Evolutionary conservation across 306 rosid genomes (phyloP), one percentile per base, ranked within the genome.

Genomic region (Ormosia semicastrata): DNA sequence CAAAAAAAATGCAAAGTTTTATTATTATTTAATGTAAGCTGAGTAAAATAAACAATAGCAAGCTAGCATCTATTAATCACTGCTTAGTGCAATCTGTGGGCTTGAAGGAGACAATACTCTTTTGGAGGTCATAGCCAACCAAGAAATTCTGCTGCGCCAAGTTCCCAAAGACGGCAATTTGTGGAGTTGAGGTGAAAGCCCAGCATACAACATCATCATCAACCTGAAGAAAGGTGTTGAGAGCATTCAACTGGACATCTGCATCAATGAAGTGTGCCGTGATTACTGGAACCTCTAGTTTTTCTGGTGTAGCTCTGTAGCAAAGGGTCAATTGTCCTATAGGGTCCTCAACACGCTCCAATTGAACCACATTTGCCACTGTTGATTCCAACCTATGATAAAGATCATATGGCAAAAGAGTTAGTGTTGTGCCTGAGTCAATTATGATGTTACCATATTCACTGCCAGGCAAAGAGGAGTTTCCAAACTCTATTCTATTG

Each of bases 71-170:
- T 14, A 3, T 18, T 18, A 24, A 44, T 64, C 64, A 81, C 11
- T 29, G 2, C 30, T 69, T 60, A 2, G 75, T 30, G 15, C 93
- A 88, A 40, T 90, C 83, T 0, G 66, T 29, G 0, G 88, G 89
- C 79, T 83, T 90, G 69, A 94, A 92, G 2, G 93, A 86, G 32
- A 91, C 80, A 0, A 12, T 58, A 2, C 43, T 71, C 5, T 57
- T 30, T 7, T 24, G 10, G 1, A 60, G 46, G 50, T 92, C 97
- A 67, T 94, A 94, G 0, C 97, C 98, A 15, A 89, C 85, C 71
- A 84, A 47, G 70, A 90, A 74, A 47, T 85, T 85, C 37, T 18
- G 40, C 44, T 94, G 97, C 0, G 90, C 83, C 13, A 92, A 0
- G 43, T 88, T 94, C 0, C 94, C 97, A 8, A 80, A 92, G 8